Base-by-base conservation (phyloP, 2,329 filamentous ascomycete genomes). In the Allantophomopsis lycopodina region DNA sequence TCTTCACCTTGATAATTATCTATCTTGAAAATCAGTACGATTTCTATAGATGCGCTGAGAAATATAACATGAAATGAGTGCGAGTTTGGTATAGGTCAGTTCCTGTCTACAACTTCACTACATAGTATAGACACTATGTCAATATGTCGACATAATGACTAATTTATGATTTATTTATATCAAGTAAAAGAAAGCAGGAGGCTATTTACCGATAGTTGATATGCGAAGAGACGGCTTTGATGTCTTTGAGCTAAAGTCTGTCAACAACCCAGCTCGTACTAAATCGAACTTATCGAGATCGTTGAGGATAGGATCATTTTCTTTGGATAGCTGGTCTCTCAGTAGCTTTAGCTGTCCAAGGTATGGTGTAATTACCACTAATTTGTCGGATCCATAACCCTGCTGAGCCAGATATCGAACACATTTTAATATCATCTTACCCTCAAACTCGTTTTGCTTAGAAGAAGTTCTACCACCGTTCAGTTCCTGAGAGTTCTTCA, bases 1-100 rank as follows among this genome's bases (percentile, higher is more conserved):
- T 88, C 82, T 50, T 87, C 82, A 1, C 83, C 81, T 53, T 87
- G 83, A 42, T 82, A 88, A 44, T 87, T 87, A 44, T 87, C 81
- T 79, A 43, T 15, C 13, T n/a, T n/a, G 7, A 14, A n/a, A 17
- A 8, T 36, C 15, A 35, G 32, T 16, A 28, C 10, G 7, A 20
- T 4, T 4, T 20, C 18, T 7, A 4, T 20, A 20, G 7, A 20
- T 20, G 4, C 18, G 18, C 18, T 7, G 18, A 20, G 4, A 20
- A 4, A 20, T 20, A 20, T 4, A 20, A 20, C 4, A 20, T 20
- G 4, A 20, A 4, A 20, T 20, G 18, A 20, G 40, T 36, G 32
- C 32, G 23, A 21, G 35, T 13, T 40, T 30, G 37, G 40, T 35
- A 34, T 35, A 1, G n/a, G 28, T 33, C 4, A 18, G 20, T 18